Evolutionary conservation across 225 moss, liverwort and hornwort species (phyloP).

Genomic region (Lunularia cruciata): DNA sequence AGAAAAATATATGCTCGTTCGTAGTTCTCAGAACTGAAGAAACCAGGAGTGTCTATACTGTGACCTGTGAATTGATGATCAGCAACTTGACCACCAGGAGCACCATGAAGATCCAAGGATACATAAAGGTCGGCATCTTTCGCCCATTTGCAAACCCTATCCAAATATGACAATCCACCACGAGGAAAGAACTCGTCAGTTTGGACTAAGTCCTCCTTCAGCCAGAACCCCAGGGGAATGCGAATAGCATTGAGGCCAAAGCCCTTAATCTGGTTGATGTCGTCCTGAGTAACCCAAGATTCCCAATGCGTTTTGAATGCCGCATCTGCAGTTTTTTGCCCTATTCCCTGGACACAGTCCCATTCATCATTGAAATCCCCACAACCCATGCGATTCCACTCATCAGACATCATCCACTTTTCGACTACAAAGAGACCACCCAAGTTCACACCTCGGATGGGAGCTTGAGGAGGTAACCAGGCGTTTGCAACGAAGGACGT

Average conservation of each 20-base stretch:
- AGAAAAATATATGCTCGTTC: conserved; percentile 23
- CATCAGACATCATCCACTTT: conserved; percentile 36
- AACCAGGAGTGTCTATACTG: neutral
- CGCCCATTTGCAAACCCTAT: conserved; percentile 9
- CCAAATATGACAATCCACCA: conserved; percentile 7
- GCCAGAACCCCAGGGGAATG: conserved; percentile 34
- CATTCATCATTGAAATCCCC: neutral
- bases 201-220: conserved; percentile 23
- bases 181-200: conserved; percentile 16
- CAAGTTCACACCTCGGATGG: conserved; percentile 39
- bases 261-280: conserved; percentile 25
- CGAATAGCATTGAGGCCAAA: conserved; percentile 30
- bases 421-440: conserved; percentile 31
- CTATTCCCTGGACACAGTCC: neutral
- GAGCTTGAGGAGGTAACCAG: conserved; percentile 23
- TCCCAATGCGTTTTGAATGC: conserved; percentile 21
- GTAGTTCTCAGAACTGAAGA: neutral
- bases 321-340: conserved; percentile 9
- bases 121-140: conserved; percentile 14
- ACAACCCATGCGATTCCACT: conserved; percentile 23
- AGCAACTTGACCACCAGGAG: conserved; percentile 17
- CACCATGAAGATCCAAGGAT: conserved; percentile 21
- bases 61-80: conserved; percentile 6
- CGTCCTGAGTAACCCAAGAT: conserved; percentile 17
- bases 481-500: neutral